A percentile compares a stretch with the other conserved stretches of the same genome.
phyloP scores from a whole-genome alignment of 2,329 filamentous ascomycete species.

The Chaetothyriales sp. region DNA sequence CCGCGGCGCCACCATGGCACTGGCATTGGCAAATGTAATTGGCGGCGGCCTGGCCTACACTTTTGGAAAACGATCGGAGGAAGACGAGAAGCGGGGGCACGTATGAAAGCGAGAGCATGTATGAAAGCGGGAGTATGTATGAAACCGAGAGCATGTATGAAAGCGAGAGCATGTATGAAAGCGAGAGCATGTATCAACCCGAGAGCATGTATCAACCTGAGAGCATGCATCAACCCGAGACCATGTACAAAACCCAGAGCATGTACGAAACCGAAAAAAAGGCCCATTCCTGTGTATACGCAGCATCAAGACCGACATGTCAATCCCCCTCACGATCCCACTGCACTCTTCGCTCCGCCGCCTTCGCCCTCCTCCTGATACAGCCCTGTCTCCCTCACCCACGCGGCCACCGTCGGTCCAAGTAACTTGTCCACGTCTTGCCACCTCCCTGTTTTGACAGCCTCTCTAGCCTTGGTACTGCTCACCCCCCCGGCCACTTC shows the following conservation, averaged over 20 bases:
- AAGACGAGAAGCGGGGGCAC: slow-evolving; percentile 18
- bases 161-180: not conserved
- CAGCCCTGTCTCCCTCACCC: slow-evolving; percentile 9
- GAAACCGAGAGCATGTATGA: not conserved
- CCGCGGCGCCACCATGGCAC: slow-evolving; percentile 32
- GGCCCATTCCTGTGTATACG: too few relatives aligned
- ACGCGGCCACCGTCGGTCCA: slow-evolving; percentile 10
- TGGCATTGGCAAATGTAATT: slow-evolving; percentile 34
- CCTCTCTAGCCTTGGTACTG: slow-evolving; percentile 30
- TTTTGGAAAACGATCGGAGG: slow-evolving; percentile 29
- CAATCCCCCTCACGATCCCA: not conserved
- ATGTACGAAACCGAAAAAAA: too few relatives aligned
- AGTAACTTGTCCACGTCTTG: slow-evolving; percentile 26
- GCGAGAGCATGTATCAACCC: too few relatives aligned
- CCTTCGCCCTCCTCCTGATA: slow-evolving; percentile 4
- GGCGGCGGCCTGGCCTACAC: slow-evolving; percentile 35
- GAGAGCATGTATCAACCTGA: too few relatives aligned
- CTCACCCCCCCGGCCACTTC: slow-evolving; percentile 26
- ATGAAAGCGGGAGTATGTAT: not conserved
- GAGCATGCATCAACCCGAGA: too few relatives aligned
- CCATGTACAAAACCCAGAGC: too few relatives aligned
- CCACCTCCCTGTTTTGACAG: slow-evolving; percentile 19
- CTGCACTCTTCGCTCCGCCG: not conserved
- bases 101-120: not conserved
- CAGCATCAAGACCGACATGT: too few relatives aligned